Base-by-base conservation (phyloP, 768 basidiomycete species). In the Cubamyces lactineus region DNA sequence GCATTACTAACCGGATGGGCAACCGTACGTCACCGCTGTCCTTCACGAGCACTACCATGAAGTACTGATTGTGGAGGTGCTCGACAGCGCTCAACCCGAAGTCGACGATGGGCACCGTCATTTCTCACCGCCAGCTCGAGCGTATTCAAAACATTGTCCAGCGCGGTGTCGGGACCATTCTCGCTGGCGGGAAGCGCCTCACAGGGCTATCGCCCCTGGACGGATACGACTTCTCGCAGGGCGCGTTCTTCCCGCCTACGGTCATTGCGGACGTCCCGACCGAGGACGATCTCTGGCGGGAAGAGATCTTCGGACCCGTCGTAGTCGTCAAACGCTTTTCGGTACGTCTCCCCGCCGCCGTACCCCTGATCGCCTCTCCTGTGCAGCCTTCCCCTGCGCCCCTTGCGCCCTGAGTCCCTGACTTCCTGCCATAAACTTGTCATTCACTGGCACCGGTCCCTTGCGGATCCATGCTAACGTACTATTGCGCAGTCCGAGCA, bases 221-320 rank as follows among this genome's bases (percentile, higher is more conserved):
- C 71, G 82, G 79, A 0, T 88, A 86, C 64, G 84, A 92, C 71
- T 86, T 93, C 65, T 83, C 86, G 5, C 70, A 72, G 45, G 93
- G 93, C 50, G 81, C 78, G 63, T 95, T 94, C 76, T 92, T 86
- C 74, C 82, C 91, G 4, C 93, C 93, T 0, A 95, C 93, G 0
- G 79, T 95, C 38, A 82, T 95, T 59, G 71, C 77, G 0, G 81
- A 86, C 54, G 80, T 91, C 15, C 75, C 76, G 28, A 73, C 78
- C 0, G 75, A 82, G 38, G 87, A 89, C 64, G 82, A 83, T 49
- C 72, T 93, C 24, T 94, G 92, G 91, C 75, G 83, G 67, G 92
- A 94, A 73, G 92, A 94, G 71, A 79, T 93, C 13, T 94, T 94
- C 67, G 92, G 92, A 1, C 92, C 92, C 0, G 90, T 93, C n/a